Evolutionary conservation across 2,329 filamentous ascomycete species (phyloP).

Genomic region (Geoglossum cookeanum): DNA sequence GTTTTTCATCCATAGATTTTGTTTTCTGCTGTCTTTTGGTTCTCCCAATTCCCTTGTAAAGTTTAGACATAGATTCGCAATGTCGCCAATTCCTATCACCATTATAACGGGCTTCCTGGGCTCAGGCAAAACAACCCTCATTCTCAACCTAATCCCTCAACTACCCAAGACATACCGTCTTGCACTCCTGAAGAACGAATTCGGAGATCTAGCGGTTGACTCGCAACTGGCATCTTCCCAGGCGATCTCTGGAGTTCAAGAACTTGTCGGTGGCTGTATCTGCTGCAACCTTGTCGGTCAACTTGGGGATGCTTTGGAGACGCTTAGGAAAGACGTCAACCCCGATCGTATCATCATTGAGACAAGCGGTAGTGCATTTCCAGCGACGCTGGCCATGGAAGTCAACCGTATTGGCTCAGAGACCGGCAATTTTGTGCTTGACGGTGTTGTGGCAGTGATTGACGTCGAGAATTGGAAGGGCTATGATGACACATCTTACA

Average conservation of each 20-base stretch:
- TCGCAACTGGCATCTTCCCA: constrained; percentile 70
- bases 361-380: constrained; percentile 67
- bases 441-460: constrained; percentile 76
- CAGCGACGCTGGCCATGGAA: constrained; percentile 78
- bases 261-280: constrained; percentile 92
- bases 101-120: constrained; percentile 94
- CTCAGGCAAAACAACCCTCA: constrained; percentile 88
- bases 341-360: constrained; percentile 88
- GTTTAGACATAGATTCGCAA: constrained; percentile 14
- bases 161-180: constrained; percentile 75
- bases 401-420: constrained; percentile 62
- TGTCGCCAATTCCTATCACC: constrained; percentile 68
- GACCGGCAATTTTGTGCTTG: constrained; percentile 51
- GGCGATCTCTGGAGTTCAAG: constrained; percentile 74
- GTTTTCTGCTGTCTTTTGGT: background rate
- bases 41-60: background rate
- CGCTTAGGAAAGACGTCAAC: constrained; percentile 39
- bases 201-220: constrained; percentile 85
- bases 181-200: constrained; percentile 94
- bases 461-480: constrained; percentile 92
- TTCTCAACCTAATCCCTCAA: constrained; percentile 85
- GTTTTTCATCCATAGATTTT: no score
- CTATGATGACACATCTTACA: constrained; percentile 80
- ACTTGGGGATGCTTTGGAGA: constrained; percentile 57
- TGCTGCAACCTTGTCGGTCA: constrained; percentile 97